phyloP scores from a whole-genome alignment of 257 asterid genomes.

The Orobanche coerulescens region DNA sequence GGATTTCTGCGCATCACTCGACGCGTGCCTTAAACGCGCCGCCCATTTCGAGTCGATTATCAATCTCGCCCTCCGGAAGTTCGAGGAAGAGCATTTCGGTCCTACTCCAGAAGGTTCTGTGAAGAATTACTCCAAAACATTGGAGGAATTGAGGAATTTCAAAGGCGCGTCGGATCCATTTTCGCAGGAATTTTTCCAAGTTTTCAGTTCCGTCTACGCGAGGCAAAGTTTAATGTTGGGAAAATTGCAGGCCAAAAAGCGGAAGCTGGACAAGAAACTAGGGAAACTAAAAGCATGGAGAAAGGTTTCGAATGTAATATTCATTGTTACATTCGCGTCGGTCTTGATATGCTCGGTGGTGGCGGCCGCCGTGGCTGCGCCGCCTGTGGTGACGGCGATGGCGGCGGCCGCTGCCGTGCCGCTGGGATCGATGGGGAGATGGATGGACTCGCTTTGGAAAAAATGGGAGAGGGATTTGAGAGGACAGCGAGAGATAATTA shows the following conservation, averaged over 20 bases:
- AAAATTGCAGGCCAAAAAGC: constrained; percentile 39
- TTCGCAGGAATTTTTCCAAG: constrained; percentile 42
- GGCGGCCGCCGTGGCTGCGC: constrained; percentile 66
- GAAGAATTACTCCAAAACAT: constrained; percentile 33
- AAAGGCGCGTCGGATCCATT: constrained; percentile 52
- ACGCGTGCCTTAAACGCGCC: constrained; percentile 53
- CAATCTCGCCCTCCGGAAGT: constrained; percentile 44
- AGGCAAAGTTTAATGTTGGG: constrained; percentile 45
- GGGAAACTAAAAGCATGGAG: constrained; percentile 45
- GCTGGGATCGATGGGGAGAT: constrained; percentile 60
- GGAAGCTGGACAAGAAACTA: constrained; percentile 46
- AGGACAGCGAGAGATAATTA: constrained; percentile 48
- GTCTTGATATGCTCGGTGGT: constrained; percentile 67
- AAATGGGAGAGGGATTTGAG: constrained; percentile 50
- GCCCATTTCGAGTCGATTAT: constrained; percentile 46
- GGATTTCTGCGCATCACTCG: constrained; percentile 68
- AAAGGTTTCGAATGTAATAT: constrained; percentile 51
- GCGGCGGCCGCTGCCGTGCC: constrained; percentile 72
- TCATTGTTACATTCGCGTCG: constrained; percentile 47
- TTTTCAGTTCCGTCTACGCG: constrained; percentile 38
- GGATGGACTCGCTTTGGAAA: constrained; percentile 53
- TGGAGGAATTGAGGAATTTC: constrained; percentile 47
- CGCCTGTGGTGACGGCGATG: constrained; percentile 57
- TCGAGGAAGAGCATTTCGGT: constrained; percentile 35
- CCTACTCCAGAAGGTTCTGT: neutral